Evolutionary conservation across 2,329 filamentous ascomycete species (phyloP).

Genomic region (Pezicula neosporulosa): DNA sequence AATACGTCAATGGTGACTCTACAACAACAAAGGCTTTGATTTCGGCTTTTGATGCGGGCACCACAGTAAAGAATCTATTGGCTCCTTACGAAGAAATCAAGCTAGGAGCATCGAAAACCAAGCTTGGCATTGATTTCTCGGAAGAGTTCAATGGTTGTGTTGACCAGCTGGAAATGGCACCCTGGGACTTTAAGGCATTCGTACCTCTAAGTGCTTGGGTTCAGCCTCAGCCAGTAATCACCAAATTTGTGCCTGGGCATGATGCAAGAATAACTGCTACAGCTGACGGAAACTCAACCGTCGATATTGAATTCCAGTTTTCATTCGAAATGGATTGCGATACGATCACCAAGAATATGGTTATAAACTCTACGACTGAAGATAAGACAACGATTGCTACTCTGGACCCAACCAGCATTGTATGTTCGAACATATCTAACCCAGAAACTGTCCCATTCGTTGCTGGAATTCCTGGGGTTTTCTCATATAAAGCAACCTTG

Average conservation of each 20-base stretch:
- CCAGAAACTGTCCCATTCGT: slow-evolving; percentile 35
- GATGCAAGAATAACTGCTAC: slow-evolving; percentile 47
- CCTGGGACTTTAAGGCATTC: slow-evolving; percentile 58
- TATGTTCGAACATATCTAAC: slow-evolving; percentile 39
- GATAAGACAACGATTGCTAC: slow-evolving; percentile 37
- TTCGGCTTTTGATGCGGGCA: slow-evolving; percentile 49
- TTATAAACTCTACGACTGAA: slow-evolving; percentile 49
- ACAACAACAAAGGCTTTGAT: slow-evolving; percentile 38
- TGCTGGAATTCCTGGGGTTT: slow-evolving; percentile 50
- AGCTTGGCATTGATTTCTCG: slow-evolving; percentile 44
- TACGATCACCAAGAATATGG: slow-evolving; percentile 45
- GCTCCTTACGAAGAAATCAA: slow-evolving; percentile 55
- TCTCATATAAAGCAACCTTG: slow-evolving; percentile 49
- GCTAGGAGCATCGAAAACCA: slow-evolving; percentile 41
- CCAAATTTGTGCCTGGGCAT: slow-evolving; percentile 57
- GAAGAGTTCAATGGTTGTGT: slow-evolving; percentile 52
- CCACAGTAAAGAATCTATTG: slow-evolving; percentile 59
- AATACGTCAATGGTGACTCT: slow-evolving; percentile 23
- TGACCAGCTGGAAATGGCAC: slow-evolving; percentile 38
- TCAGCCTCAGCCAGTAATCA: slow-evolving; percentile 53
- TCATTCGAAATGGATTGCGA: slow-evolving; percentile 59
- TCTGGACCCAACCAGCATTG: slow-evolving; percentile 39
- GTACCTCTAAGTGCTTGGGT: slow-evolving; percentile 49
- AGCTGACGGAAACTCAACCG: slow-evolving; percentile 35
- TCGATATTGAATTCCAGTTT: slow-evolving; percentile 54